Conservation (phyloP, 371 early-diverging fungal species). For the Mucor velutinosus region DNA sequence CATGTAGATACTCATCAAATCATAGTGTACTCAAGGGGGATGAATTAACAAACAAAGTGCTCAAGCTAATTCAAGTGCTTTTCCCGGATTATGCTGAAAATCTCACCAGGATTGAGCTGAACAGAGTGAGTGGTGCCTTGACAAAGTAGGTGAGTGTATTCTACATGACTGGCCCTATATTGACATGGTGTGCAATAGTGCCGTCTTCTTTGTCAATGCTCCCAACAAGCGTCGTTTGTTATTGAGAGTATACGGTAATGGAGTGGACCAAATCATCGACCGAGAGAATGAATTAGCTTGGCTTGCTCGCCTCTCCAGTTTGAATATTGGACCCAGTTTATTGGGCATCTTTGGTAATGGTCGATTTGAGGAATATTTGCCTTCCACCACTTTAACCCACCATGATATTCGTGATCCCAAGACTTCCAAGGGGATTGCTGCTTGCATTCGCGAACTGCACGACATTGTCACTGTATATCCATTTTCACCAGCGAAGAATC, state of each 20-base stretch:
- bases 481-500: conserved; percentile 33
- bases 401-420: conserved; percentile 68
- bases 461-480: conserved; percentile 67
- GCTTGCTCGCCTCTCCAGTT: conserved; percentile 69
- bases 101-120: conserved; percentile 40
- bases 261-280: conserved; percentile 76
- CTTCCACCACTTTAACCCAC: conserved; percentile 72
- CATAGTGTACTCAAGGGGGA: conserved; percentile 27
- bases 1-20: neutral
- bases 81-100: conserved; percentile 53
- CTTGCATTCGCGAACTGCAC: conserved; percentile 75
- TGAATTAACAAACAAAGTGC: conserved; percentile 16
- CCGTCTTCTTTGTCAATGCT: conserved; percentile 73
- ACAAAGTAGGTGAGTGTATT: conserved; percentile 56
- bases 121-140: conserved; percentile 77
- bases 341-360: conserved; percentile 86
- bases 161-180: neutral
- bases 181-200: conserved; percentile 29
- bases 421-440: conserved; percentile 74
- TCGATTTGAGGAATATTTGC: conserved; percentile 84
- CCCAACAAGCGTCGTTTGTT: conserved; percentile 52
- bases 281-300: conserved; percentile 82
- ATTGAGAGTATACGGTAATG: conserved; percentile 81
- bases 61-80: conserved; percentile 22
- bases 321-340: conserved; percentile 77